Evolutionary conservation across 805 yeast species (phyloP).

Genomic region (Monosporozyma solicola): DNA sequence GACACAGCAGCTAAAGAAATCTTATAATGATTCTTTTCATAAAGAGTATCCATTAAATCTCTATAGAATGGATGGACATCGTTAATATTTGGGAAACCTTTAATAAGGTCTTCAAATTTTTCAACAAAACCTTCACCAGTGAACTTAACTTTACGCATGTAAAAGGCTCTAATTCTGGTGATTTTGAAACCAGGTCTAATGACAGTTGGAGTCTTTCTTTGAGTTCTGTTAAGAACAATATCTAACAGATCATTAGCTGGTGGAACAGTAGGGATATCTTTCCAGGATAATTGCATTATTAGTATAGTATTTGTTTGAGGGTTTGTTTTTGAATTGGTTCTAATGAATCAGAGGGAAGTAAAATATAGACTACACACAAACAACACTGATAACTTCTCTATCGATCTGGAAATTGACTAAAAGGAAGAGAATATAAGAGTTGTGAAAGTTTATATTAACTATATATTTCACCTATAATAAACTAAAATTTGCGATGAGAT

Average conservation of each 20-base stretch:
- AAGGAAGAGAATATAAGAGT: background rate
- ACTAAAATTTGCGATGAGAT: conserved; percentile 8
- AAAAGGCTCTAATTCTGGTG: conserved; percentile 91
- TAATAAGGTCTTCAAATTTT: conserved; percentile 75
- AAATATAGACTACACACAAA: background rate
- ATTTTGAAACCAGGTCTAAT: conserved; percentile 94
- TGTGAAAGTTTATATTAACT: background rate
- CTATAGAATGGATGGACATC: conserved; percentile 98
- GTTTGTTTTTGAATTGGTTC: background rate
- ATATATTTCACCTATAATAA: background rate
- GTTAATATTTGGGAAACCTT: conserved; percentile 91
- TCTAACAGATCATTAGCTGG: conserved; percentile 89
- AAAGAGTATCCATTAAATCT: conserved; percentile 94
- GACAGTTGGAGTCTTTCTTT: conserved; percentile 98
- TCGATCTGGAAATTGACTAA: background rate
- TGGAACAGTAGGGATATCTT: conserved; percentile 94
- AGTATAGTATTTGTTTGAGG: background rate
- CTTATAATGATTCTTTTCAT: conserved; percentile 96
- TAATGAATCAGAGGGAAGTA: background rate
- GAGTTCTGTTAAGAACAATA: conserved; percentile 93
- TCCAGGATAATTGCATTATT: conserved; percentile 95
- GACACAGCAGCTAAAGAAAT: conserved; percentile 92
- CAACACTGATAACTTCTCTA: background rate
- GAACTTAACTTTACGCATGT: conserved; percentile 95
- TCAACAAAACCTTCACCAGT: conserved; percentile 95